phyloP scores from a whole-genome alignment of 805 yeast genomes.

The Metschnikowia colocasiae region DNA sequence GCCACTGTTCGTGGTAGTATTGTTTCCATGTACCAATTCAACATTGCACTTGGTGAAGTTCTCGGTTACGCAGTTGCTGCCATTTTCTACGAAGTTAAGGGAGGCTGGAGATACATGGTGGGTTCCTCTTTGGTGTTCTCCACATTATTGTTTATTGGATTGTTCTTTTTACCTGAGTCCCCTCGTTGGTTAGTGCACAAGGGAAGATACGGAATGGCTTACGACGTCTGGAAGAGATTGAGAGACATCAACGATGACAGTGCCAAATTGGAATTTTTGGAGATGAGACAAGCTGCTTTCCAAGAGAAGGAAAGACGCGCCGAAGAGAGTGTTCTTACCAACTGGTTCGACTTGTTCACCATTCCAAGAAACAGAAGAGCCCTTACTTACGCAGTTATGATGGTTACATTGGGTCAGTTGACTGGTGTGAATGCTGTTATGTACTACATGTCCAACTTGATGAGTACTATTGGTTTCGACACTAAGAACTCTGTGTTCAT shows the following conservation, averaged over 20 bases:
- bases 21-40: constrained; percentile 61
- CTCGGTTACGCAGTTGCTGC: constrained; percentile 63
- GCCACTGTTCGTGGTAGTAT: constrained; percentile 55
- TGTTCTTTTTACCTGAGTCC: constrained; percentile 57
- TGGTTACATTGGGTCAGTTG: constrained; percentile 60
- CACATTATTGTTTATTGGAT: constrained; percentile 45
- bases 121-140: constrained; percentile 62
- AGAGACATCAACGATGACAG: constrained; percentile 44
- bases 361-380: constrained; percentile 62
- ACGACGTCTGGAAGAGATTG: constrained; percentile 51
- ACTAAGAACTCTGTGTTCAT: constrained; percentile 53
- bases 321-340: constrained; percentile 34
- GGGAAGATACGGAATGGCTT: constrained; percentile 50
- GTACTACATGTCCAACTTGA: constrained; percentile 60
- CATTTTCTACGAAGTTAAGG: constrained; percentile 51
- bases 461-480: constrained; percentile 53
- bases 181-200: constrained; percentile 58
- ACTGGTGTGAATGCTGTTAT: constrained; percentile 66
- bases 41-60: constrained; percentile 64
- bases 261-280: constrained; percentile 53
- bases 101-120: constrained; percentile 64
- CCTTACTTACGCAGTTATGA: constrained; percentile 51
- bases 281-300: constrained; percentile 50
- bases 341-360: constrained; percentile 49
- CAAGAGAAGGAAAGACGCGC: constrained; percentile 42